Conservation (phyloP, 2,329 filamentous ascomycete genomes). For the Ophiosphaerella herpotricha region DNA sequence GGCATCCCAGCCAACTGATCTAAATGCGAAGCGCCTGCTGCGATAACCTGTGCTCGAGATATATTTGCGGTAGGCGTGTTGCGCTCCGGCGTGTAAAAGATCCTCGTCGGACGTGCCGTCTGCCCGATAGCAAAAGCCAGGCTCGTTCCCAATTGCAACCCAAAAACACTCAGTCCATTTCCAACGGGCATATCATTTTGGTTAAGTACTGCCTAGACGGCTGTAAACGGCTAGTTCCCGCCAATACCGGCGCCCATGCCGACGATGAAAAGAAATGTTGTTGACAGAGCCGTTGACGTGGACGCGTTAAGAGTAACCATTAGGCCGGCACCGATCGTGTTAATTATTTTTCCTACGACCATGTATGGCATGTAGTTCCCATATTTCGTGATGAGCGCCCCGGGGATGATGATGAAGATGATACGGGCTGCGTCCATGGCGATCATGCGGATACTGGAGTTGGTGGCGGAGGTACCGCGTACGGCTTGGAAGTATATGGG, state of each 20-base stretch:
- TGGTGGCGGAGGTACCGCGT: slow-evolving; percentile 16
- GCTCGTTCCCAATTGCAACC: not conserved
- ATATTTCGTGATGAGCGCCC: slow-evolving; percentile 7
- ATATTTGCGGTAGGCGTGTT: not conserved
- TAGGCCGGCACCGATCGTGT: slow-evolving; percentile 1
- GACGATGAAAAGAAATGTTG: not conserved
- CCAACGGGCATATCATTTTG: slow-evolving; percentile 42
- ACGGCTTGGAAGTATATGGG: slow-evolving; percentile 54
- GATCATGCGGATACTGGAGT: slow-evolving; percentile 31
- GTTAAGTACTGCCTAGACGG: not conserved
- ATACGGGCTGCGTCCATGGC: not conserved
- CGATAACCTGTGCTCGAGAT: not conserved
- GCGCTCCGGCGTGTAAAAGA: not conserved
- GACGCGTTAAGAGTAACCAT: not conserved
- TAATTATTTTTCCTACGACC: slow-evolving; percentile 1
- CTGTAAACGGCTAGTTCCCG: not conserved
- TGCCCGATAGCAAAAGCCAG: not conserved
- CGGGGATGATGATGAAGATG: not conserved
- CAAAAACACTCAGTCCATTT: slow-evolving; percentile 52
- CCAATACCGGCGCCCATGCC: slow-evolving; percentile 1
- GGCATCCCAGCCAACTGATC: not conserved
- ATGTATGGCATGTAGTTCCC: slow-evolving; percentile 26
- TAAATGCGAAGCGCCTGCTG: not conserved
- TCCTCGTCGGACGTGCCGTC: not conserved
- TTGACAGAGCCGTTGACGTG: not conserved